Conservation (phyloP, 1,139 yeast species). For the Lodderomyces parapsilosis region DNA sequence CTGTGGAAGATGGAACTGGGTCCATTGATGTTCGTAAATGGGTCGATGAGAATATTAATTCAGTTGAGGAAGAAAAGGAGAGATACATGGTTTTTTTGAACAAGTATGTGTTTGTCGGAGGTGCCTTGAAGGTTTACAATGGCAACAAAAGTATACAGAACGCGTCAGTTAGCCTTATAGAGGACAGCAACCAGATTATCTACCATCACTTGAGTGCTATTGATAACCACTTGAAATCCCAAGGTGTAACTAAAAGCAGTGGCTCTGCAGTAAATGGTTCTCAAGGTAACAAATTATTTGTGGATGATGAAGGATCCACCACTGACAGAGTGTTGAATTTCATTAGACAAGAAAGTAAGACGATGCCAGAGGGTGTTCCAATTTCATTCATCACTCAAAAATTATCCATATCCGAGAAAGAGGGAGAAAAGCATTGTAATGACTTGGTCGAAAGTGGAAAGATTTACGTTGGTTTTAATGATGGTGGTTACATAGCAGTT, state of each 20-base stretch:
- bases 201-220: conserved; percentile 78
- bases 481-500: conserved; percentile 55
- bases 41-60: conserved; percentile 52
- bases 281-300: conserved; percentile 35
- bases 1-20: conserved; percentile 87
- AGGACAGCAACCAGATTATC: conserved; percentile 71
- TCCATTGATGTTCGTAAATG: conserved; percentile 67
- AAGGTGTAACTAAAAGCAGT: conserved; percentile 27
- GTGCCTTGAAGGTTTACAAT: conserved; percentile 69
- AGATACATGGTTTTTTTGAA: conserved; percentile 28
- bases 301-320: conserved; percentile 29
- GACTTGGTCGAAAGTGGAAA: conserved; percentile 63
- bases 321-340: conserved; percentile 48
- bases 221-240: conserved; percentile 56
- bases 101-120: conserved; percentile 67
- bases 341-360: conserved; percentile 48
- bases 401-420: conserved; percentile 48
- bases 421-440: conserved; percentile 48
- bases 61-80: conserved; percentile 37
- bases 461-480: conserved; percentile 67
- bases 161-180: conserved; percentile 57
- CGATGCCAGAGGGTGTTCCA: conserved; percentile 76
- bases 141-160: conserved; percentile 67
- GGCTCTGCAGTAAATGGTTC: conserved; percentile 2
- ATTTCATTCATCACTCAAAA: conserved; percentile 57